Evolutionary conservation across 495 filamentous ascomycete species (phyloP).

Genomic region (Pyrenula aspistea): DNA sequence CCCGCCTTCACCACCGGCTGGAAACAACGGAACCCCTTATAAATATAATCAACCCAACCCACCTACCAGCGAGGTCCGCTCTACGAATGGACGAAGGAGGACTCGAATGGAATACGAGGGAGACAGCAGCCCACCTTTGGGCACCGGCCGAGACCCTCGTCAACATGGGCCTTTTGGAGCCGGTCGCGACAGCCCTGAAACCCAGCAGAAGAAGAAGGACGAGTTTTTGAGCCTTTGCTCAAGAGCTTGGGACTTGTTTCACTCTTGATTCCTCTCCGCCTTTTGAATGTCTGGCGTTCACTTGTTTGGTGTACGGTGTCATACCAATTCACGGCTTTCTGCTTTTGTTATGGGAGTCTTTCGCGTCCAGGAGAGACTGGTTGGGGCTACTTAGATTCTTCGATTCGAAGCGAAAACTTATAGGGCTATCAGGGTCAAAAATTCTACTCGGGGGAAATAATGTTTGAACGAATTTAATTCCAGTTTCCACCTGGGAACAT

Average conservation of each 20-base stretch:
- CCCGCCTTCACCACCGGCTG: conserved; percentile 65
- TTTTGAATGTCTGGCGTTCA: conserved; percentile 2
- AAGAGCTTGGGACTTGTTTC: conserved; percentile 92
- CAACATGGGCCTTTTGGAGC: conserved; percentile 62
- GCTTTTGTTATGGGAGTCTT: too few species aligned
- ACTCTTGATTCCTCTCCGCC: conserved; percentile 36
- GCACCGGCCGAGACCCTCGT: conserved; percentile 41
- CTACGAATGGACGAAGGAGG: conserved; percentile 52
- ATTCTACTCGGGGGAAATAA: not conserved
- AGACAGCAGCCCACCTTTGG: conserved; percentile 67
- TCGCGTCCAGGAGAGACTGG: too few species aligned
- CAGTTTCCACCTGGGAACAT: not conserved
- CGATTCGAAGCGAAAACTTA: not conserved
- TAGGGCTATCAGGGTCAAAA: not conserved
- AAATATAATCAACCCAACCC: conserved; percentile 19
- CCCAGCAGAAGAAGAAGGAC: conserved; percentile 79
- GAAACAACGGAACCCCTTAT: conserved; percentile 1
- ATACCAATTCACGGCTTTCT: too few species aligned
- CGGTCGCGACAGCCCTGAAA: conserved; percentile 70
- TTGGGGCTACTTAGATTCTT: not conserved
- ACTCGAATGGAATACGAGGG: conserved; percentile 82
- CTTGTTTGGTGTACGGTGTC: conserved; percentile 3
- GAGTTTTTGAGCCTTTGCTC: conserved; percentile 83
- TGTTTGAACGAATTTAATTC: not conserved
- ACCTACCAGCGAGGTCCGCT: conserved; percentile 18